Base-by-base conservation (phyloP, 257 asterid genomes). In the Solanum dulcamara region DNA sequence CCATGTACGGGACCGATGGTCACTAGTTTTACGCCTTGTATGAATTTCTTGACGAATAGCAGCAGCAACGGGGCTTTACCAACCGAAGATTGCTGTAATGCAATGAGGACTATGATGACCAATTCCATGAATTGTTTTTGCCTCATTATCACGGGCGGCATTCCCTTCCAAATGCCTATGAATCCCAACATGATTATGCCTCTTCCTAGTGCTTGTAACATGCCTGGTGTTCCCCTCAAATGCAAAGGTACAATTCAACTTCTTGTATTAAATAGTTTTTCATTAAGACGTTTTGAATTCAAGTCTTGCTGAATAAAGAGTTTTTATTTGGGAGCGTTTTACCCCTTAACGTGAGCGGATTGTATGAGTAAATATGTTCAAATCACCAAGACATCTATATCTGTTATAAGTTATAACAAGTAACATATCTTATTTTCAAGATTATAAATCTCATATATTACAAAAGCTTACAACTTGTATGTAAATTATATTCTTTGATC, bases 1-100 rank as follows among this genome's bases (percentile, higher is more conserved):
- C 81, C 87, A 3, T 94, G 98, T 92, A 88, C 94, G 1, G 91
- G 92, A 64, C 87, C 97, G 10, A 93, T 92, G 97, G 85, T 94
- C 10, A 91, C 91, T 24, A 89, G 92, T 87, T 92, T 94, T 87
- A 89, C 87, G 46, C 91, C 97, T 8, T 95, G 98, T 89, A 42
- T 94, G 59, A 89, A 90, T 24, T 95, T 85, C 85, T 88, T 95
- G 17, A 37, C 94, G 5, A 89, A 68, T 48, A 75, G 93, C 6
- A 90, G 94, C 4, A 85, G 90, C 9, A 91, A 86, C n/a, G 89
- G 85, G 3, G 88, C 90, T 7, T 88, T 93, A 5, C 98, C 96
- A 1, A 84, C 93, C 1, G 7, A 92, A 2, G 94, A 89, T 15
- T 95, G 98, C 72, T 95, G 98, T 89, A 86, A 50, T 77, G 40